Base-by-base conservation (phyloP, 768 basidiomycete genomes). In the Hirschioporus abietinus region DNA sequence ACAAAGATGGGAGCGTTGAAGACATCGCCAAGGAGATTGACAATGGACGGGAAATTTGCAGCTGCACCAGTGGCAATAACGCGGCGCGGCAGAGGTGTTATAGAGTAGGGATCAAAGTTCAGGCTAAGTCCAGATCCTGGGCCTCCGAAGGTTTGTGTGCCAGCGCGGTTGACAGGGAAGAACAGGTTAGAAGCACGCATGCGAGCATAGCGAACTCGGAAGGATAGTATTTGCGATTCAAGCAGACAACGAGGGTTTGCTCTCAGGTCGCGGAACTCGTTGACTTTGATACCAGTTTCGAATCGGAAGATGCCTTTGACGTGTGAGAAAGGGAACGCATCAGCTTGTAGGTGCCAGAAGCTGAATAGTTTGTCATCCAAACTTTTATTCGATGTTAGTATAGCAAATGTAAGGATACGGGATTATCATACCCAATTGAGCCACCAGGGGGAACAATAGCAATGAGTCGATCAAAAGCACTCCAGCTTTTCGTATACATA, bases 401-500 rank as follows among this genome's bases (percentile, higher is more conserved):
- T 25, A 18, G 65, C 20, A 10, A 60, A 61, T 61, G 1, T 1
- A 23, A 17, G 20, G n/a, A 26, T 7, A 36, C 10, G 35, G 8
- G 1, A 24, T 30, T 60, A 79, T 8, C 88, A 57, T 73, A 92
- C 90, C 93, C 93, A 66, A 94, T 94, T 0, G 91, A 92, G 7
- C 93, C 93, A 10, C 92, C 93, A 0, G 92, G 92, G n/a, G 93
- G 92, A 0, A 95, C 92, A 68, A 95, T 92, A 5, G 91, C 90
- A 20, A 95, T 90, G 7, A 95, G 83, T 10, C 93, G 86, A 74
- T 94, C 92, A 71, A 95, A 94, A 1, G 92, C 92, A 73, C 91
- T 92, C 93, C 93, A 95, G 69, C 90, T 92, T 77, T 95, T 95
- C 26, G 92, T 93, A 73, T 95, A 95, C 90, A 93, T 91, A 70